These are phyloP conservation scores for Trichomonas gallinae DNA, from an alignment of 208 protist genomes.

Conservation along the genomic window DNA sequence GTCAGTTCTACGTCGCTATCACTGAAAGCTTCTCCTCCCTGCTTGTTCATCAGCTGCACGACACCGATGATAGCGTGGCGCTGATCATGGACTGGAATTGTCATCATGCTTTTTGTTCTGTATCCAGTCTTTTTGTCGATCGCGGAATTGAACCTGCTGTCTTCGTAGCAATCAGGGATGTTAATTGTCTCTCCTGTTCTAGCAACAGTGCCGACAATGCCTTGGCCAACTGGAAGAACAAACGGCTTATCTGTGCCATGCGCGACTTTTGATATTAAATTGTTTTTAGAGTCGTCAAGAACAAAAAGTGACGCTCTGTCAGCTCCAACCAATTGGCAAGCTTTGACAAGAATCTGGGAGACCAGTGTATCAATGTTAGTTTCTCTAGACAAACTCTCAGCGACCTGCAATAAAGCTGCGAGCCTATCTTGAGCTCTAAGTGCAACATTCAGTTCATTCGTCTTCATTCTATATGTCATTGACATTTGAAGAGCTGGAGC, in stretches of 20 bases:
- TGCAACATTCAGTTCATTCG: neutral
- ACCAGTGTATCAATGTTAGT: constrained; percentile 28
- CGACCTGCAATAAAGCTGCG: constrained; percentile 15
- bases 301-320: constrained; percentile 32
- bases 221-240: neutral
- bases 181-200: constrained; percentile 10
- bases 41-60: neutral
- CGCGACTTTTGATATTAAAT: constrained; percentile 16
- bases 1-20: neutral
- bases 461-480: neutral
- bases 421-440: neutral
- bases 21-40: neutral
- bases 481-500: neutral
- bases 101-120: neutral
- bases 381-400: constrained; percentile 9
- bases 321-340: constrained; percentile 20
- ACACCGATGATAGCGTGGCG: neutral
- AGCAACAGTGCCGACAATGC: constrained; percentile 15
- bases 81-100: neutral
- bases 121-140: constrained; percentile 25
- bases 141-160: neutral
- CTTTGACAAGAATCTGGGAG: neutral
- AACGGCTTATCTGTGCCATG: neutral
- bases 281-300: constrained; percentile 20
- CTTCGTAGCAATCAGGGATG: constrained; percentile 4